Evolutionary conservation across 768 basidiomycete species (phyloP).

Genomic region (Suillus subaureus): DNA sequence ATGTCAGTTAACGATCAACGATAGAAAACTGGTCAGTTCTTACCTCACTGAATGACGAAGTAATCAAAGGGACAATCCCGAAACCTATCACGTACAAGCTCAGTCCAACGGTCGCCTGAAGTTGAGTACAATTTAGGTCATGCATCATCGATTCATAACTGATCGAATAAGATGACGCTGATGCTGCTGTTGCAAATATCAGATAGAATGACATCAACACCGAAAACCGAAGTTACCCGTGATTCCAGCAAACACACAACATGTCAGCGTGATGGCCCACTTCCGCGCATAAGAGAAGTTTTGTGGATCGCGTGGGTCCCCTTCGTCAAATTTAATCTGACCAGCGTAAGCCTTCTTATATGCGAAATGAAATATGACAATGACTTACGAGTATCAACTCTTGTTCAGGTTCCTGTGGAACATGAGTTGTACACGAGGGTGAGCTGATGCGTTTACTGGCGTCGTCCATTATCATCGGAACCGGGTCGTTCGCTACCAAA

Average conservation of each 20-base stretch:
- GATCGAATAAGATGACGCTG: conserved; percentile 49
- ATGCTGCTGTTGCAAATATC: conserved; percentile 38
- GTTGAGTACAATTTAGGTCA: conserved; percentile 41
- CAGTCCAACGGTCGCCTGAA: conserved; percentile 47
- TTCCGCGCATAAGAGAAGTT: conserved; percentile 36
- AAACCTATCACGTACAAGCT: conserved; percentile 58
- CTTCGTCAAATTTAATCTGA: conserved; percentile 37
- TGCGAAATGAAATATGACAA: background rate
- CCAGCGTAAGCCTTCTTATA: background rate
- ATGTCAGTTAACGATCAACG: conserved; percentile 1
- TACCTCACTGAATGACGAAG: conserved; percentile 65
- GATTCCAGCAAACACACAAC: conserved; percentile 23
- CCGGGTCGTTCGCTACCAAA: background rate
- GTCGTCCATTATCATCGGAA: background rate
- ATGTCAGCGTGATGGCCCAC: conserved; percentile 33
- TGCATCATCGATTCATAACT: conserved; percentile 56
- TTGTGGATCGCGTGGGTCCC: conserved; percentile 37
- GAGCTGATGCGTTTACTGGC: background rate
- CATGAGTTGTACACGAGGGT: background rate
- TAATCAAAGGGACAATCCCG: conserved; percentile 57
- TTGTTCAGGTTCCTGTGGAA: background rate
- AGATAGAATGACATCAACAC: background rate
- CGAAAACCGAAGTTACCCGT: conserved; percentile 11
- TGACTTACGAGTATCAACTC: conserved; percentile 21
- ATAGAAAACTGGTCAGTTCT: background rate